A percentile compares a stretch with the other conserved stretches of the same genome.
Conservation (phyloP, 176 grass and related monocot genomes). For the Bolboschoenus planiculmis region DNA sequence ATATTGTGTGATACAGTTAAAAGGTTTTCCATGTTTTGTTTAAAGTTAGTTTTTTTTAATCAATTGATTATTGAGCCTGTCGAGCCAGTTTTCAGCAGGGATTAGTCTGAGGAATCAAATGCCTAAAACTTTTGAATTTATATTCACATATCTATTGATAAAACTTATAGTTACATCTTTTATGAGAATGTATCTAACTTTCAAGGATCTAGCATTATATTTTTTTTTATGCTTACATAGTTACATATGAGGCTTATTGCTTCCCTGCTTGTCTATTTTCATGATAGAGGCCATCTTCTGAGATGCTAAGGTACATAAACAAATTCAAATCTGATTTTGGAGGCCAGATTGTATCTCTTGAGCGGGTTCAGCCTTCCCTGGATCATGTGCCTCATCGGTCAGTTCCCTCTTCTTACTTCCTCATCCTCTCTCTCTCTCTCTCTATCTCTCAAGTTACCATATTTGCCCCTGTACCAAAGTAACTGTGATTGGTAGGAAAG, state of each 20-base stretch:
- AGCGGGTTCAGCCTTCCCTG: slow-evolving; percentile 86
- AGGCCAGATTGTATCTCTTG: slow-evolving; percentile 65
- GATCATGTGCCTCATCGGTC: slow-evolving; percentile 89
- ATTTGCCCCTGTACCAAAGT: background rate
- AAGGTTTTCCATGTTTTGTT: background rate
- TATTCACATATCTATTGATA: background rate
- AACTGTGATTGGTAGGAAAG: background rate
- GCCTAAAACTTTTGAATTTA: background rate
- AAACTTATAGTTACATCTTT: slow-evolving; percentile 11
- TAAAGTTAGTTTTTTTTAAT: background rate
- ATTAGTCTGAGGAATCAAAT: background rate
- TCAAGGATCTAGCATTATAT: background rate
- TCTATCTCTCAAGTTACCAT: background rate
- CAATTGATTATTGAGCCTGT: background rate
- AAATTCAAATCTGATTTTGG: slow-evolving; percentile 99
- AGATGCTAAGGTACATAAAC: slow-evolving; percentile 92
- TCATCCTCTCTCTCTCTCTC: background rate
- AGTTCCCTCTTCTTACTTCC: slow-evolving; percentile 3
- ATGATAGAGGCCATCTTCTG: slow-evolving; percentile 66
- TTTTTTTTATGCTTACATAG: slow-evolving; percentile 5
- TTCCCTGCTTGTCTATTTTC: slow-evolving; percentile 15
- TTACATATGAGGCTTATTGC: slow-evolving; percentile 20
- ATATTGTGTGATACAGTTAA: background rate
- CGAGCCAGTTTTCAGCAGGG: background rate
- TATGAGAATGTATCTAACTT: background rate